Evolutionary conservation across 768 basidiomycete genomes (phyloP).

Genomic region (Serpula lacrymans): DNA sequence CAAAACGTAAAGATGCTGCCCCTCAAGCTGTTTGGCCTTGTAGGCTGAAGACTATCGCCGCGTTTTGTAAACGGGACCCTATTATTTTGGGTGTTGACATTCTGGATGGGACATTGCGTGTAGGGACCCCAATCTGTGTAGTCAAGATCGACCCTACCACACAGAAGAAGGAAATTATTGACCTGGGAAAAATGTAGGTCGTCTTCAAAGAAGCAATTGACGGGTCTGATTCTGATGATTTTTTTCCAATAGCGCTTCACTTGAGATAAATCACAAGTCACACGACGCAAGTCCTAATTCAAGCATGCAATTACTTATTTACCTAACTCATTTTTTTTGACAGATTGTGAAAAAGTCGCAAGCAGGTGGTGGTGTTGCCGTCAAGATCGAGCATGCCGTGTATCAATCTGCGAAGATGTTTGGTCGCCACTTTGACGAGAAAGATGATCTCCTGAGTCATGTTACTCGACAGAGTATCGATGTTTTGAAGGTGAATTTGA

Average conservation of each 20-base stretch:
- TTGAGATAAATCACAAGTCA: slow-evolving; percentile 96
- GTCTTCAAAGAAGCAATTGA: too few relatives aligned
- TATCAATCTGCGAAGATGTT: slow-evolving; percentile 96
- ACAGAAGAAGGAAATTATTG: slow-evolving; percentile 86
- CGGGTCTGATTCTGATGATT: too few relatives aligned
- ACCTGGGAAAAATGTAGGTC: slow-evolving; percentile 90
- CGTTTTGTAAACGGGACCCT: slow-evolving; percentile 94
- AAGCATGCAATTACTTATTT: background rate
- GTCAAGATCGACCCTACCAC: slow-evolving; percentile 87
- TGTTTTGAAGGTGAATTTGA: slow-evolving; percentile 72
- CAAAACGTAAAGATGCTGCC: slow-evolving; percentile 88
- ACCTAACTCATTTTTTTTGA: slow-evolving; percentile 3
- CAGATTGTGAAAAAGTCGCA: slow-evolving; percentile 91
- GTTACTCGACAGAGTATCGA: slow-evolving; percentile 94
- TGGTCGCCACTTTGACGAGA: slow-evolving; percentile 93
- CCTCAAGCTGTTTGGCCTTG: slow-evolving; percentile 98
- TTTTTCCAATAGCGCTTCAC: slow-evolving; percentile 63
- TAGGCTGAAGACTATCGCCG: slow-evolving; percentile 87
- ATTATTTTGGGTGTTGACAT: slow-evolving; percentile 98
- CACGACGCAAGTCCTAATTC: slow-evolving; percentile 53
- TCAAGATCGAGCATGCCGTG: slow-evolving; percentile 97
- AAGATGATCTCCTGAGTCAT: slow-evolving; percentile 89
- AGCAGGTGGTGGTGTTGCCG: slow-evolving; percentile 94
- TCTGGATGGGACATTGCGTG: slow-evolving; percentile 83
- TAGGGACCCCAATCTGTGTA: slow-evolving; percentile 94